phyloP scores from a whole-genome alignment of 768 basidiomycete species.

The Lentinula sp. region DNA sequence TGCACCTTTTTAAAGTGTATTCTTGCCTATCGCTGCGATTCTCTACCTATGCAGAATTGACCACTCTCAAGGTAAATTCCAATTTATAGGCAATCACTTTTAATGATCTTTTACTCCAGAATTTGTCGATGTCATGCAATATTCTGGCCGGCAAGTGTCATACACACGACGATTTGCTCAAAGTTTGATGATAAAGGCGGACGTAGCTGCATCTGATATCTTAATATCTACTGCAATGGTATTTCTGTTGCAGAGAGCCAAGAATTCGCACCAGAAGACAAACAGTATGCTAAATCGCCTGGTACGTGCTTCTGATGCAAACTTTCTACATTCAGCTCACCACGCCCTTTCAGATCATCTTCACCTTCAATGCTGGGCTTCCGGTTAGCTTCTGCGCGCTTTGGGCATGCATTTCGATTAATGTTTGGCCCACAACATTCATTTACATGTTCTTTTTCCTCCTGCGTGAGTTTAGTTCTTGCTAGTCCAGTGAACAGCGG shows the following conservation, averaged over 20 bases:
- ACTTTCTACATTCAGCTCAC: not conserved
- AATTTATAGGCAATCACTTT: not conserved
- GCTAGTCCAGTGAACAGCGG: too few relatives aligned
- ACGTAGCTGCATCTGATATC: constrained; percentile 7
- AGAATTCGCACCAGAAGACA: constrained; percentile 5
- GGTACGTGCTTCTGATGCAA: not conserved
- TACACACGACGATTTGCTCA: not conserved
- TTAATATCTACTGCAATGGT: constrained; percentile 7
- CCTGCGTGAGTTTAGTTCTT: not conserved
- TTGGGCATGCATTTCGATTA: constrained; percentile 5
- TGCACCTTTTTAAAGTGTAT: not conserved
- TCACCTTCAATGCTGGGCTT: constrained; percentile 1
- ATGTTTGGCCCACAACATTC: constrained; percentile 5
- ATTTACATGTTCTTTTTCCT: constrained; percentile 6
- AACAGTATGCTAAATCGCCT: constrained; percentile 12
- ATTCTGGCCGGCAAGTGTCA: constrained; percentile 1
- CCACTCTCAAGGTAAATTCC: not conserved
- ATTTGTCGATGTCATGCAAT: constrained; percentile 11
- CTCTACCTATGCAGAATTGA: not conserved
- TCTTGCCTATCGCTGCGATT: not conserved
- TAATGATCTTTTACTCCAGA: not conserved
- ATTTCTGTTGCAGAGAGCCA: constrained; percentile 8
- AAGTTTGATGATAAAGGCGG: not conserved
- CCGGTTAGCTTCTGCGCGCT: constrained; percentile 7
- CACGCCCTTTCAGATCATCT: not conserved